Conservation (phyloP, 2,329 filamentous ascomycete species). For the Aureobasidium namibiae region DNA sequence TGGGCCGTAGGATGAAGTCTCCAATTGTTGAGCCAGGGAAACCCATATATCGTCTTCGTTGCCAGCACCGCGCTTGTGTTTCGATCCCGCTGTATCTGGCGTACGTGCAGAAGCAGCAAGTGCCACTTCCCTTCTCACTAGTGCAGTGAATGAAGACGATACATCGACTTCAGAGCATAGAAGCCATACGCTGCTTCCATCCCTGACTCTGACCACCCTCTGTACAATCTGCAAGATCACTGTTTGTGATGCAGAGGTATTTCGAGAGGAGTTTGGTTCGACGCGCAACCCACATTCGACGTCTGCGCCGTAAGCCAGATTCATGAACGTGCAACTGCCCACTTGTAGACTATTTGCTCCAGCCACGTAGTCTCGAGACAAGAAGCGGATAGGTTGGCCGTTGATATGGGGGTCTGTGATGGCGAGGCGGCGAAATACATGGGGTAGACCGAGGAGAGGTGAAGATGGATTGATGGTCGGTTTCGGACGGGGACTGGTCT, state of each 20-base stretch:
- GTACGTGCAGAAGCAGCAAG: background rate
- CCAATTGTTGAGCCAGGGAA: background rate
- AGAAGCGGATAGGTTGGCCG: slow-evolving; percentile 22
- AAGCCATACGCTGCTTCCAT: slow-evolving; percentile 18
- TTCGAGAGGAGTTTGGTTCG: slow-evolving; percentile 13
- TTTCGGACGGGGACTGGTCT: background rate
- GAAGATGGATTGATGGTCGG: background rate
- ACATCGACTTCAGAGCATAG: slow-evolving; percentile 24
- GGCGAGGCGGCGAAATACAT: slow-evolving; percentile 15
- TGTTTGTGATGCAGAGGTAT: background rate
- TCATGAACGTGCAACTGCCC: slow-evolving; percentile 22
- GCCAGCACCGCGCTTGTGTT: background rate
- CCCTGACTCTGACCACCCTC: slow-evolving; percentile 21
- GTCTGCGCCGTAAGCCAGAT: slow-evolving; percentile 22
- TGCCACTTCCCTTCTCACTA: background rate
- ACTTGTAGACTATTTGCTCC: slow-evolving; percentile 17
- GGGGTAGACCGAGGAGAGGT: background rate
- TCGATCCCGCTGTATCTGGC: background rate
- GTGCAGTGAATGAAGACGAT: slow-evolving; percentile 12
- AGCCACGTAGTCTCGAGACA: slow-evolving; percentile 17
- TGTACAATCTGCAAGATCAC: slow-evolving; percentile 23
- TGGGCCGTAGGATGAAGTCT: background rate
- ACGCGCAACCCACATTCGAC: slow-evolving; percentile 22
- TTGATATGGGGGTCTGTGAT: slow-evolving; percentile 22
- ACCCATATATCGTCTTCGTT: background rate